These are phyloP conservation scores for Raffaelea ambrosiae DNA, from an alignment of 2,329 filamentous ascomycete species.

Conservation along the genomic window DNA sequence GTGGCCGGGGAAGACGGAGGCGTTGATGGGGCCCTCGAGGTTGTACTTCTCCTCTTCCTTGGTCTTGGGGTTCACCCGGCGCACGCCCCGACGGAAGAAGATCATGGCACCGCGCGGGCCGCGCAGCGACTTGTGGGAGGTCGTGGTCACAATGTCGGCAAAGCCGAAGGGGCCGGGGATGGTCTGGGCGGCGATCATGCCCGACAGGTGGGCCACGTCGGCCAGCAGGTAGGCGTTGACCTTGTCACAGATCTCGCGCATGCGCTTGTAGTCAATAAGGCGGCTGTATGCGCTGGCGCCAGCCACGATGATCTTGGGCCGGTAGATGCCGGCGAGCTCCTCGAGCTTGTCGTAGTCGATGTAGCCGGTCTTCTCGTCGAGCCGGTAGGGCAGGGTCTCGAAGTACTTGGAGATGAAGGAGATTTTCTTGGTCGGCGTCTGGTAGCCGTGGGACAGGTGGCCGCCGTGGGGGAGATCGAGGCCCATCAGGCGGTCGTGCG, in stretches of 20 bases:
- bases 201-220: slow-evolving; percentile 97
- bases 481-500: slow-evolving; percentile 94
- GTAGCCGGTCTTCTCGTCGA: slow-evolving; percentile 81
- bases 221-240: slow-evolving; percentile 85
- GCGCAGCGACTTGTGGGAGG: slow-evolving; percentile 93
- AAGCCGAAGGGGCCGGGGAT: slow-evolving; percentile 82
- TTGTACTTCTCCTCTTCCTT: slow-evolving; percentile 82
- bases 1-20: slow-evolving; percentile 94
- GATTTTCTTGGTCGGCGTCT: slow-evolving; percentile 89
- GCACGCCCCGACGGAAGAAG: slow-evolving; percentile 91
- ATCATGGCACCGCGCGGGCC: slow-evolving; percentile 96
- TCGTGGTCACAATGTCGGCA: slow-evolving; percentile 94
- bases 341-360: slow-evolving; percentile 95
- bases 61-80: slow-evolving; percentile 73
- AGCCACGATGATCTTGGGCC: slow-evolving; percentile 91
- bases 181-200: slow-evolving; percentile 84
- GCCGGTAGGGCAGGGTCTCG: slow-evolving; percentile 90
- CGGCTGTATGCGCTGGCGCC: slow-evolving; percentile 95
- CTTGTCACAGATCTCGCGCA: slow-evolving; percentile 86
- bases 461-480: slow-evolving; percentile 94
- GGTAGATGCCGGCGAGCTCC: slow-evolving; percentile 77
- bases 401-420: slow-evolving; percentile 99
- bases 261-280: slow-evolving; percentile 87
- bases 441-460: slow-evolving; percentile 93
- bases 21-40: slow-evolving; percentile 88